Conservation (phyloP, 73 alveolate species). For the Uronychia binucleata region DNA sequence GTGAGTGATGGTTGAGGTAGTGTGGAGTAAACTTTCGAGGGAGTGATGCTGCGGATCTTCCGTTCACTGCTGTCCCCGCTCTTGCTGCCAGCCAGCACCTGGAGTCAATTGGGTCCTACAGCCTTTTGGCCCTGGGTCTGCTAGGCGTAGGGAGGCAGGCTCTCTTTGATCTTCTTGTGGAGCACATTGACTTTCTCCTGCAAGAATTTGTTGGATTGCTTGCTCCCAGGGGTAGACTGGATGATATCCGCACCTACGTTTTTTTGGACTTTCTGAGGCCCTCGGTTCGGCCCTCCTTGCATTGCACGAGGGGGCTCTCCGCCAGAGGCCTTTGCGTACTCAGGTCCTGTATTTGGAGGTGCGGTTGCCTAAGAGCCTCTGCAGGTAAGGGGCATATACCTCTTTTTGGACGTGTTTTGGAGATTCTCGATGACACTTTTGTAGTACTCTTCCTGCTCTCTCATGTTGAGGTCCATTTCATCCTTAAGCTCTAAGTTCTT, state of each 20-base stretch:
- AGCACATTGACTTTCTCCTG: not conserved
- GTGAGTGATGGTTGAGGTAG: conserved; percentile 3
- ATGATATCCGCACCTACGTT: not conserved
- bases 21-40: no score
- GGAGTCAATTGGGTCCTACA: no score
- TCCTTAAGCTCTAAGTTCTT: not conserved
- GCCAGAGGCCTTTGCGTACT: not conserved
- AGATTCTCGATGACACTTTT: conserved; percentile 6
- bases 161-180: not conserved
- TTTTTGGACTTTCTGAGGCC: not conserved
- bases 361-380: not conserved
- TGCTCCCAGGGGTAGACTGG: not conserved
- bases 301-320: no score
- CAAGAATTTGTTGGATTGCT: not conserved
- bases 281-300: not conserved
- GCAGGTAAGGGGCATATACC: not conserved
- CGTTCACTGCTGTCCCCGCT: not conserved
- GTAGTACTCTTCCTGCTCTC: conserved; percentile 1
- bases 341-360: not conserved
- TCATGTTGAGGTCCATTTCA: not conserved
- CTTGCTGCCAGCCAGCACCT: no score
- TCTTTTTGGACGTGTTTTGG: not conserved
- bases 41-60: not conserved
- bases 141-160: not conserved
- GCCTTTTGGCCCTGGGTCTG: not conserved